Evolutionary conservation across 169 alveolate genomes (phyloP).

Genomic region (Plasmodium inui): DNA sequence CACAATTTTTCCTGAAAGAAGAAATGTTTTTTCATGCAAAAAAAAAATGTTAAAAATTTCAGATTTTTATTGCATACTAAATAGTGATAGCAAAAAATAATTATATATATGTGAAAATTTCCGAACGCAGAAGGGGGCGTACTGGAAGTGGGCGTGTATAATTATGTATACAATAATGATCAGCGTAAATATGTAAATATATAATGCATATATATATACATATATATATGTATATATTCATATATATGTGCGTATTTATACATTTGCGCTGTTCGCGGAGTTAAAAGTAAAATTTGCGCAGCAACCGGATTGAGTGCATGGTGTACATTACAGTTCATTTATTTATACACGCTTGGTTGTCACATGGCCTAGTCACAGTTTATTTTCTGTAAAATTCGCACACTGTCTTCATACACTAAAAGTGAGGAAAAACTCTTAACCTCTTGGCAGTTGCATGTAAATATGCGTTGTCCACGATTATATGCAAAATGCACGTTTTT

Average conservation of each 20-base stretch:
- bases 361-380: slow-evolving; percentile 6
- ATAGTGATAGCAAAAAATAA: neutral
- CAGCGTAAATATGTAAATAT: neutral
- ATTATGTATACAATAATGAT: neutral
- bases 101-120: slow-evolving; percentile 16
- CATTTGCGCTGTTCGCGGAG: neutral
- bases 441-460: slow-evolving; percentile 1
- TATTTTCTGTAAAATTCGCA: slow-evolving; percentile 37
- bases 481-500: slow-evolving; percentile 6
- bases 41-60: neutral
- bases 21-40: slow-evolving; percentile 3
- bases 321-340: neutral
- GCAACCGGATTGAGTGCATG: neutral
- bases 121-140: neutral
- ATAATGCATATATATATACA: neutral
- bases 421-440: neutral
- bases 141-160: neutral
- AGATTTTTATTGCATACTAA: slow-evolving; percentile 25
- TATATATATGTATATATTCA: neutral
- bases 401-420: slow-evolving; percentile 70
- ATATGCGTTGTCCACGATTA: slow-evolving; percentile 6
- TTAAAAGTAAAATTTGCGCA: neutral
- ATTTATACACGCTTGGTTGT: neutral
- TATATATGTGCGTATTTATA: neutral
- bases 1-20: slow-evolving; percentile 5